phyloP scores from a whole-genome alignment of 257 asterid genomes.

The Verbascum thapsus region DNA sequence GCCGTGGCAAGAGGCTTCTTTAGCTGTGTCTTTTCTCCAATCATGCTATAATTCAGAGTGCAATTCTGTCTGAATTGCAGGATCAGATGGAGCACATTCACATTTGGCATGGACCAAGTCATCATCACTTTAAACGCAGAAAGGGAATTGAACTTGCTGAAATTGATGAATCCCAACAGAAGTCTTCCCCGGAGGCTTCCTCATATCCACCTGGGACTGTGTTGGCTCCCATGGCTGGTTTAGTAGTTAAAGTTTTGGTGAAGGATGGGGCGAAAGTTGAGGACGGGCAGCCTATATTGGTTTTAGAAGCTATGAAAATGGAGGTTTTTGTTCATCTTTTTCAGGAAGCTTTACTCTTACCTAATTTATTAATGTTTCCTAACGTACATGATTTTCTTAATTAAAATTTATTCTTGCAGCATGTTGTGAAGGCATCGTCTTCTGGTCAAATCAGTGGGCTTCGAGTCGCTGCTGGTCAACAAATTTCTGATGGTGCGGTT shows the following conservation, averaged over 20 bases:
- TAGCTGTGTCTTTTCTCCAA: not conserved
- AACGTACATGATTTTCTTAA: conserved; percentile 3
- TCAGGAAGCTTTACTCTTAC: conserved; percentile 19
- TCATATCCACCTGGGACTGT: conserved; percentile 83
- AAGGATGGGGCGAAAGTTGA: conserved; percentile 66
- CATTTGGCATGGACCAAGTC: conserved; percentile 75
- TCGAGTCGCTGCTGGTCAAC: conserved; percentile 71
- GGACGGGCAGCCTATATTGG: conserved; percentile 81
- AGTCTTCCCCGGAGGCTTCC: conserved; percentile 49
- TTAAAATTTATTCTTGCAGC: conserved; percentile 52
- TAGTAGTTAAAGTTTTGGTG: conserved; percentile 80
- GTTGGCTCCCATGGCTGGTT: conserved; percentile 95
- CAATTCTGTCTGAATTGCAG: conserved; percentile 43
- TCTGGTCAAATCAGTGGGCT: conserved; percentile 73
- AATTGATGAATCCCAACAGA: conserved; percentile 52
- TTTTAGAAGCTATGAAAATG: conserved; percentile 99
- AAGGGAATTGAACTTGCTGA: conserved; percentile 51
- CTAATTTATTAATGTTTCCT: conserved; percentile 21
- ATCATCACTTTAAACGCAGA: conserved; percentile 71
- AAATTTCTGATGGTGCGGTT: conserved; percentile 74
- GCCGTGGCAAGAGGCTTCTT: not conserved
- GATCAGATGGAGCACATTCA: conserved; percentile 81
- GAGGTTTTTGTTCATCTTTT: conserved; percentile 54
- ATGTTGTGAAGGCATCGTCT: conserved; percentile 81
- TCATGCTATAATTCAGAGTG: conserved; percentile 21